Conservation (phyloP, 345 rosid genomes). For the Carallia pectinifolia region DNA sequence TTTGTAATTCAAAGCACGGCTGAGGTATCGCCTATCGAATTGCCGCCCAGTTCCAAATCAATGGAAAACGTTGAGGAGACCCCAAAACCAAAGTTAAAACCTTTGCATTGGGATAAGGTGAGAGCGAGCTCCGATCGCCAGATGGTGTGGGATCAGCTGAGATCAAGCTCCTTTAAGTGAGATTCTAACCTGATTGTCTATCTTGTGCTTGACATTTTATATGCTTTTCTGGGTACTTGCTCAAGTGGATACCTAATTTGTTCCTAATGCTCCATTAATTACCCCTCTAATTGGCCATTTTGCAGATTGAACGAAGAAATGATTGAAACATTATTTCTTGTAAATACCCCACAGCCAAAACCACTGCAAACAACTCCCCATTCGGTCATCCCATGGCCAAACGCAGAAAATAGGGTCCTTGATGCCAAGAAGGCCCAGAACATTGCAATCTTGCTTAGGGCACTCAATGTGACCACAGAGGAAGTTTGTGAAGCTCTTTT, state of each 20-base stretch:
- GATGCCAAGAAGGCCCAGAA: constrained; percentile 98
- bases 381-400: constrained; percentile 46
- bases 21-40: constrained; percentile 40
- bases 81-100: constrained; percentile 73
- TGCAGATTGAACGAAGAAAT: constrained; percentile 91
- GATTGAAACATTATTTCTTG: constrained; percentile 78
- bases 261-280: not conserved
- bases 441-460: constrained; percentile 86
- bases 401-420: constrained; percentile 77
- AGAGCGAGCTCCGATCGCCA: constrained; percentile 98
- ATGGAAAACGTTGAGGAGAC: constrained; percentile 39
- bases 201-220: not conserved
- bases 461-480: constrained; percentile 87
- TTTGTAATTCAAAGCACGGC: constrained; percentile 46
- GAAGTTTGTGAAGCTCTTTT: constrained; percentile 96
- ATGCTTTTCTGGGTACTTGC: not conserved
- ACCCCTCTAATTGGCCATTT: not conserved
- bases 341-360: constrained; percentile 53
- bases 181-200: constrained; percentile 11
- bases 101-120: constrained; percentile 93
- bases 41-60: constrained; percentile 34
- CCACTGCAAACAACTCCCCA: constrained; percentile 55
- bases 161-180: constrained; percentile 78
- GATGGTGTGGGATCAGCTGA: constrained; percentile 91
- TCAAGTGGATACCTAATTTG: not conserved